Evolutionary conservation across 192 early-diverging fungal species (phyloP).

Genomic region (Rhizophagus clarus): DNA sequence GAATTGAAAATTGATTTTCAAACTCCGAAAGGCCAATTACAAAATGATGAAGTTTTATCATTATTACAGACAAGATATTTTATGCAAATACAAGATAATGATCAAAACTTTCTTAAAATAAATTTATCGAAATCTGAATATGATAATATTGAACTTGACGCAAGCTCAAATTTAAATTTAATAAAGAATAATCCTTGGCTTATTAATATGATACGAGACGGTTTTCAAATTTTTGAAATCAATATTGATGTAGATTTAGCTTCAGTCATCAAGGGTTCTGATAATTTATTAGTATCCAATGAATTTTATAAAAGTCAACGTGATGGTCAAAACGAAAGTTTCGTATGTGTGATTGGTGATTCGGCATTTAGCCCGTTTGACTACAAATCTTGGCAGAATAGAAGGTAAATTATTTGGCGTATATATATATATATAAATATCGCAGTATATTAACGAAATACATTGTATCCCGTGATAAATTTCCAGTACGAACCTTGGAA

Average conservation of each 20-base stretch:
- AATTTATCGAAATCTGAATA: background rate
- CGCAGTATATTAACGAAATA: too few relatives aligned
- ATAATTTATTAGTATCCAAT: background rate
- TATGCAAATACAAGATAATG: background rate
- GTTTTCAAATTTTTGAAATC: background rate
- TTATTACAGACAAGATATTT: background rate
- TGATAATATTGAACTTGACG: background rate
- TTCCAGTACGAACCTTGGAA: background rate
- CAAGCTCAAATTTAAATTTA: too few relatives aligned
- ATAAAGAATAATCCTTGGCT: background rate
- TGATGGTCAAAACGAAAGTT: background rate
- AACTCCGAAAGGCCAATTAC: background rate
- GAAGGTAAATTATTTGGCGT: background rate
- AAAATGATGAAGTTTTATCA: background rate
- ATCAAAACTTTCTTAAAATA: background rate
- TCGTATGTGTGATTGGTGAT: background rate
- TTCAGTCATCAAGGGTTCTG: background rate
- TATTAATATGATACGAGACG: background rate
- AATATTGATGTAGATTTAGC: background rate
- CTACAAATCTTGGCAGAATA: background rate
- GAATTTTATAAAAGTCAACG: background rate
- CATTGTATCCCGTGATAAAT: too few relatives aligned
- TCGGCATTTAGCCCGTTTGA: background rate
- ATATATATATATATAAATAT: too few relatives aligned
- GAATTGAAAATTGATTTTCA: background rate